Conservation (phyloP, 768 basidiomycete genomes). For the Leccinum obscurum region DNA sequence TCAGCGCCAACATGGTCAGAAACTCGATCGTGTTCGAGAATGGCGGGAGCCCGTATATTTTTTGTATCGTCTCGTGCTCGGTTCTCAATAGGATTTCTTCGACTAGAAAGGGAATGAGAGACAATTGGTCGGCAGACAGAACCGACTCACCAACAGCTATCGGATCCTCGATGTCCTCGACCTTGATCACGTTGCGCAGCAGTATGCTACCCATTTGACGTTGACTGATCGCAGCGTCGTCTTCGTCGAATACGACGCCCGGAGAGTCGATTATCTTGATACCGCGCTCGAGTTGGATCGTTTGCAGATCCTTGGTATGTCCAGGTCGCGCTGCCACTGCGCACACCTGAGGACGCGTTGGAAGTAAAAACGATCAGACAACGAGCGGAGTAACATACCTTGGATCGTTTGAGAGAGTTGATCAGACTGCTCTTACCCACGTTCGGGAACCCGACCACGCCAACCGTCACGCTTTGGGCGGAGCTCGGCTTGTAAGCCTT, state of each 20-base stretch:
- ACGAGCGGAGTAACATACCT: conserved; percentile 40
- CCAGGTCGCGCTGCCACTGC: conserved; percentile 93
- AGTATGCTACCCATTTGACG: conserved; percentile 58
- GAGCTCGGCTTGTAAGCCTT: conserved; percentile 76
- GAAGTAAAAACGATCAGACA: background rate
- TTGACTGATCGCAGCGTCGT: conserved; percentile 49
- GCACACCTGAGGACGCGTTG: conserved; percentile 59
- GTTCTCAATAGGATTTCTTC: conserved; percentile 85
- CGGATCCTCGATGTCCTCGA: conserved; percentile 89
- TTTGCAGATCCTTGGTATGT: conserved; percentile 90
- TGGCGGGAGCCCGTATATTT: conserved; percentile 82
- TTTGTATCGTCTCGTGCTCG: conserved; percentile 66
- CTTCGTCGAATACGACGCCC: conserved; percentile 92
- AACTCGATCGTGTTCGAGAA: conserved; percentile 78
- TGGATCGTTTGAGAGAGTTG: conserved; percentile 86
- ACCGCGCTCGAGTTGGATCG: conserved; percentile 89
- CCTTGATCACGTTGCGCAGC: conserved; percentile 85
- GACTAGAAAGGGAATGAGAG: conserved; percentile 44
- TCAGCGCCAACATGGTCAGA: conserved; percentile 85
- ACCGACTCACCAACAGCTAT: conserved; percentile 73
- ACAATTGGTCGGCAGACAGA: background rate
- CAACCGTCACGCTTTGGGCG: conserved; percentile 74
- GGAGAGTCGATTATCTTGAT: conserved; percentile 94
- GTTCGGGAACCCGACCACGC: conserved; percentile 97
- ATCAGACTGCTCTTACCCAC: conserved; percentile 96